Conservation (phyloP, 208 protist species). For the Trypanosoma platydactyli region DNA sequence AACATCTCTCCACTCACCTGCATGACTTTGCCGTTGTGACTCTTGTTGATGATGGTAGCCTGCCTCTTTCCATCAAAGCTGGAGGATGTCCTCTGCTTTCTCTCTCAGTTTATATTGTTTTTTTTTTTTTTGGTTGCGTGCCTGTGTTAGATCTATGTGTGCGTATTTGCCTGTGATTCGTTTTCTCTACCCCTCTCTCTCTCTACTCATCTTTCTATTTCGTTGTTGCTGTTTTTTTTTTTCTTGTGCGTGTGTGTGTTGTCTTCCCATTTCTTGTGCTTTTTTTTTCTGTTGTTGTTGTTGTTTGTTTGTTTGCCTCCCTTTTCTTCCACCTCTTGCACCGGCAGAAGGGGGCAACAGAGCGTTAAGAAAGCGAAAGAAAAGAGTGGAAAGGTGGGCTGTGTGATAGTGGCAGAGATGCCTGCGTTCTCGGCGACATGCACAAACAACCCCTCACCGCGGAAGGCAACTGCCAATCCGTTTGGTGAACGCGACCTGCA, state of each 20-base stretch:
- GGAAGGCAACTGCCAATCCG: constrained; percentile 2
- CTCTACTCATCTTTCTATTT: background rate
- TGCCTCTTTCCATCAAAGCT: too few species aligned
- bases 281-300: constrained; percentile 2
- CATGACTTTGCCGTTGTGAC: too few species aligned
- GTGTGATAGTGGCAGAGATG: background rate
- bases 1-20: too few species aligned
- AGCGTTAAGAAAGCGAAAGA: background rate
- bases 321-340: background rate
- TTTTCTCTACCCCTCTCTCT: background rate
- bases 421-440: background rate
- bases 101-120: background rate
- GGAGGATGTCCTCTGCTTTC: background rate
- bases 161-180: background rate
- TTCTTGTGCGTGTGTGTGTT: background rate
- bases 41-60: too few species aligned
- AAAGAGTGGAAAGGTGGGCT: too few species aligned
- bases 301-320: constrained; percentile 3
- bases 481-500: constrained; percentile 65
- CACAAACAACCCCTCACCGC: background rate
- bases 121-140: too few species aligned
- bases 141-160: too few species aligned
- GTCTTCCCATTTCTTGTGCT: background rate
- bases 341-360: background rate
- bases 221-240: background rate